Evolutionary conservation across 495 filamentous ascomycete genomes (phyloP).

Genomic region (Penicillium simplicissimum): DNA sequence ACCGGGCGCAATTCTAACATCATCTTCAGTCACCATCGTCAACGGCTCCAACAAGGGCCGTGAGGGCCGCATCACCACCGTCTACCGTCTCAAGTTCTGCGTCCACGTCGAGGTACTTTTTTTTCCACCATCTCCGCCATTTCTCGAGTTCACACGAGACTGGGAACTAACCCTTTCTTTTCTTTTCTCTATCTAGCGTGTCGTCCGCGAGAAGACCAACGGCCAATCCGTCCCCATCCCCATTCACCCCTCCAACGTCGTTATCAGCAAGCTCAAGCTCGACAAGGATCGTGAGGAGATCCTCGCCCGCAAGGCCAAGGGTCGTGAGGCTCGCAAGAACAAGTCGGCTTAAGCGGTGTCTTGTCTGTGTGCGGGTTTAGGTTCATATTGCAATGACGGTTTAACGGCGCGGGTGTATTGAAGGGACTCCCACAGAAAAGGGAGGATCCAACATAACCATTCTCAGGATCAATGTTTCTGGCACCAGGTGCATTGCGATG

Average conservation of each 20-base stretch:
- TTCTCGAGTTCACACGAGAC: neutral
- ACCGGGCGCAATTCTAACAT: neutral
- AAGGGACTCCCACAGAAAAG: conserved; percentile 37
- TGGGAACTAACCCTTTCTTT: neutral
- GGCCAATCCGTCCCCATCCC: conserved; percentile 87
- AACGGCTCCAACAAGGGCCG: conserved; percentile 92
- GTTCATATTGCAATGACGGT: conserved; percentile 42
- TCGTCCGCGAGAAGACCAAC: conserved; percentile 90
- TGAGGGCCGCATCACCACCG: conserved; percentile 87
- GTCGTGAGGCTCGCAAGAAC: conserved; percentile 55
- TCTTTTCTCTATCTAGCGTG: conserved; percentile 18
- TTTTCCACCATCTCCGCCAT: neutral
- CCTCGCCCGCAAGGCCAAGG: conserved; percentile 62
- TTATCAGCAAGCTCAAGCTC: conserved; percentile 96
- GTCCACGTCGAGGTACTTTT: conserved; percentile 76
- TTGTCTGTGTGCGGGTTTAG: conserved; percentile 32
- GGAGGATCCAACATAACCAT: conserved; percentile 33
- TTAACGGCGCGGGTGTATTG: conserved; percentile 41
- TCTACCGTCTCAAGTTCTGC: conserved; percentile 97
- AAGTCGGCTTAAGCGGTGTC: conserved; percentile 41
- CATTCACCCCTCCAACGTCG: conserved; percentile 88
- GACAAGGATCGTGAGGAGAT: conserved; percentile 98
- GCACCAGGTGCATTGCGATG: conserved; percentile 35
- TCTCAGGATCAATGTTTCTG: conserved; percentile 33
- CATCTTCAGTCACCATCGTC: conserved; percentile 61